These are phyloP conservation scores for Paraurostyla sp. DNA, from an alignment of 73 alveolate genomes.

Conservation along the genomic window DNA sequence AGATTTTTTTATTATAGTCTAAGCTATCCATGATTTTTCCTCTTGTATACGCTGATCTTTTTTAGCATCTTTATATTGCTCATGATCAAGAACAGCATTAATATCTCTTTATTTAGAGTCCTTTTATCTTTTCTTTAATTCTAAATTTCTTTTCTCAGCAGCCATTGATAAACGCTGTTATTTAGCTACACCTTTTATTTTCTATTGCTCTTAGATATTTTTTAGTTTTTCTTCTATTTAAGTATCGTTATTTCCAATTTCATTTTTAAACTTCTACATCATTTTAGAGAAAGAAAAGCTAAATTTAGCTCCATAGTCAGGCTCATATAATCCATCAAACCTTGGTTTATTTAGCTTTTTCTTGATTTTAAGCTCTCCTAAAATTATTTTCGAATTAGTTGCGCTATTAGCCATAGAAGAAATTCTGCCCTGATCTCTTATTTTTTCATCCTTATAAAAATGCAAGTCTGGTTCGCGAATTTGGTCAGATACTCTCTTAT, in stretches of 20 bases:
- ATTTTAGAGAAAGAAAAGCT: neutral
- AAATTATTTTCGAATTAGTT: neutral
- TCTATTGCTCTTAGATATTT: neutral
- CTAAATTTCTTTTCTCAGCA: neutral
- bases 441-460: neutral
- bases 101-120: neutral
- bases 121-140: neutral
- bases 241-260: constrained; percentile 10
- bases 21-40: neutral
- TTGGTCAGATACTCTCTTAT: constrained; percentile 9
- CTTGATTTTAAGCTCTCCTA: neutral
- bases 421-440: neutral
- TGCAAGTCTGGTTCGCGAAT: constrained; percentile 11
- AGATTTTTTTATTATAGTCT: neutral
- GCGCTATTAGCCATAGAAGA: neutral
- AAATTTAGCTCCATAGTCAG: neutral
- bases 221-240: constrained; percentile 12
- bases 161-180: too few relatives aligned
- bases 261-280: neutral
- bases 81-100: neutral
- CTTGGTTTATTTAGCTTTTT: neutral
- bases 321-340: neutral
- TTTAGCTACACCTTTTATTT: neutral
- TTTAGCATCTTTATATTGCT: neutral
- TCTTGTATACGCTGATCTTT: neutral